Conservation (phyloP, 441 rosid genomes). For the Arabidopsis lyrata region DNA sequence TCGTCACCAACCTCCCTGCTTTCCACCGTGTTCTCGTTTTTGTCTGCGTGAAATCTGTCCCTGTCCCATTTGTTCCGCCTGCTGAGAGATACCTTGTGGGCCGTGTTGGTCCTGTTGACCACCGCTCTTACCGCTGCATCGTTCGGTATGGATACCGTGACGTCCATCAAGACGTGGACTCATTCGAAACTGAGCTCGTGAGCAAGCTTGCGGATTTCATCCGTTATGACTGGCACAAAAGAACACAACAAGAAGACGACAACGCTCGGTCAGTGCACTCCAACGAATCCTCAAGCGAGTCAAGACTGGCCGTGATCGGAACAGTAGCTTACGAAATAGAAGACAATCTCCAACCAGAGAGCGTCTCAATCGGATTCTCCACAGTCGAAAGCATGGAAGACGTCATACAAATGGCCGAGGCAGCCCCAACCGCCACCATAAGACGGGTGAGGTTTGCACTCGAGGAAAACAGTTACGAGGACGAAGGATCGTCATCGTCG, state of each 20-base stretch:
- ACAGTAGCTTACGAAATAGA: slow-evolving; percentile 69
- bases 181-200: slow-evolving; percentile 91
- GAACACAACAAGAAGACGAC: slow-evolving; percentile 50
- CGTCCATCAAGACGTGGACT: slow-evolving; percentile 95
- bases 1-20: slow-evolving; percentile 98
- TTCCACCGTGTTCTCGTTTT: slow-evolving; percentile 90
- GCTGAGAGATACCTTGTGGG: slow-evolving; percentile 94
- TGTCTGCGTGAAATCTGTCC: slow-evolving; percentile 92
- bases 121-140: slow-evolving; percentile 93
- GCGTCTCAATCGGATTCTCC: slow-evolving; percentile 74
- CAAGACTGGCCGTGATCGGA: slow-evolving; percentile 83
- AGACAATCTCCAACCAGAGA: slow-evolving; percentile 67
- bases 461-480: slow-evolving; percentile 56
- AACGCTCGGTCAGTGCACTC: slow-evolving; percentile 49
- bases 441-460: slow-evolving; percentile 81
- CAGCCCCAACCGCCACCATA: slow-evolving; percentile 32
- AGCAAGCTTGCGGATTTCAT: slow-evolving; percentile 81
- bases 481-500: slow-evolving; percentile 24
- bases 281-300: slow-evolving; percentile 71
- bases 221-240: slow-evolving; percentile 69
- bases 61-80: slow-evolving; percentile 86
- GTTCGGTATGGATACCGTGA: slow-evolving; percentile 98
- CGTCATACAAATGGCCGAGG: slow-evolving; percentile 71
- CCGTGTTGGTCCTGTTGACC: slow-evolving; percentile 91
- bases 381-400: slow-evolving; percentile 73